phyloP scores from a whole-genome alignment of 1,139 yeast species.

The Protomyces gravidus region DNA sequence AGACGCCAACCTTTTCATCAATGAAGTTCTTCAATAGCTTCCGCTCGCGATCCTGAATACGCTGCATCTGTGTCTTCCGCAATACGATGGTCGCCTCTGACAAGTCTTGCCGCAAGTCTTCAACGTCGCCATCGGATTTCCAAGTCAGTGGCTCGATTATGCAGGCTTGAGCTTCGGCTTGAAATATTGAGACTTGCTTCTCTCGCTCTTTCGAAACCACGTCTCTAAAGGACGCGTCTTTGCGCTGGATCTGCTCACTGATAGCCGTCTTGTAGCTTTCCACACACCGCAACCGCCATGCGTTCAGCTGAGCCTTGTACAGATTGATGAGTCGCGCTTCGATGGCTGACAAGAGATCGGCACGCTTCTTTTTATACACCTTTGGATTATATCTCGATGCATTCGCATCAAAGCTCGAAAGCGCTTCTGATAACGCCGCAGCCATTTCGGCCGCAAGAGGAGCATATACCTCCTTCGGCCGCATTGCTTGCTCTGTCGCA shows the following conservation, averaged over 20 bases:
- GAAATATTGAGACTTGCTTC: slow-evolving; percentile 37
- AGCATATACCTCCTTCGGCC: slow-evolving; percentile 30
- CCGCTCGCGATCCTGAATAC: slow-evolving; percentile 40
- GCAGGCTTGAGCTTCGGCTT: slow-evolving; percentile 36
- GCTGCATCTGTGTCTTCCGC: slow-evolving; percentile 47
- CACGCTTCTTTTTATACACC: slow-evolving; percentile 57
- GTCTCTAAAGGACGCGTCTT: slow-evolving; percentile 34
- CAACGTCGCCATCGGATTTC: slow-evolving; percentile 39
- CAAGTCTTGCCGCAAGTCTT: slow-evolving; percentile 38
- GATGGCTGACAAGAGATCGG: slow-evolving; percentile 47
- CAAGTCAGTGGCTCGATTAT: slow-evolving; percentile 37
- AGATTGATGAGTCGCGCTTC: slow-evolving; percentile 47
- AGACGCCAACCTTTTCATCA: slow-evolving; percentile 31
- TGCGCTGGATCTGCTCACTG: slow-evolving; percentile 35
- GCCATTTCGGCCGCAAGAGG: slow-evolving; percentile 25
- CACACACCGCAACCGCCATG: slow-evolving; percentile 41
- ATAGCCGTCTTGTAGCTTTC: slow-evolving; percentile 36
- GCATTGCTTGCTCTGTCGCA: slow-evolving; percentile 30
- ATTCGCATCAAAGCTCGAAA: slow-evolving; percentile 53
- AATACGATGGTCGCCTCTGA: slow-evolving; percentile 42
- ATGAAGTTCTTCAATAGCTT: slow-evolving; percentile 37
- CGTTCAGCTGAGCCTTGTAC: slow-evolving; percentile 46
- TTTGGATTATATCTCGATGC: slow-evolving; percentile 62
- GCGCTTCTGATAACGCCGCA: slow-evolving; percentile 36
- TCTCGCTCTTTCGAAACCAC: slow-evolving; percentile 39